These are phyloP conservation scores for Pisolithus tinctorius DNA, from an alignment of 768 basidiomycete genomes.

Conservation along the genomic window DNA sequence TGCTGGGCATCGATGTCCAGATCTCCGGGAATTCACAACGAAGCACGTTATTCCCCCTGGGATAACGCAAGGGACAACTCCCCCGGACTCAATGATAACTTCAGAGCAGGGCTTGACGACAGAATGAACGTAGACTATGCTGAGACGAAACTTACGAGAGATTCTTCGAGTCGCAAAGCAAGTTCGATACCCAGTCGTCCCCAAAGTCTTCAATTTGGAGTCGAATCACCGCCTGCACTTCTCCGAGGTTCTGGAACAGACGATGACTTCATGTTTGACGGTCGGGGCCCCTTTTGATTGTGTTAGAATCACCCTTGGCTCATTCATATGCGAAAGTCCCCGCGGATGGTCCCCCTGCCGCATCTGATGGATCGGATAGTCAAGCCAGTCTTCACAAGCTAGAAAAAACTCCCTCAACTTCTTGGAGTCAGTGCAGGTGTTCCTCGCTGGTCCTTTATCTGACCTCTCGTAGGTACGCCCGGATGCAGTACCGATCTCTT, in stretches of 20 bases:
- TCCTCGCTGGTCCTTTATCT: slow-evolving; percentile 5
- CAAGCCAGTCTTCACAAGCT: slow-evolving; percentile 49
- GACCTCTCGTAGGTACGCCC: slow-evolving; percentile 51
- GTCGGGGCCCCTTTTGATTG: slow-evolving; percentile 28
- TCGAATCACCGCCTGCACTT: slow-evolving; percentile 47
- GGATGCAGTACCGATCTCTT: slow-evolving; percentile 64
- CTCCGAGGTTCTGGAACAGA: slow-evolving; percentile 35
- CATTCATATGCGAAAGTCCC: slow-evolving; percentile 20
- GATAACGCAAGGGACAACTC: slow-evolving; percentile 72
- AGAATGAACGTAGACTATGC: slow-evolving; percentile 44
- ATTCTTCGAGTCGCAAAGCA: slow-evolving; percentile 47
- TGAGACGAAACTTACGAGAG: slow-evolving; percentile 48
- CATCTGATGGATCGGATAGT: slow-evolving; percentile 45
- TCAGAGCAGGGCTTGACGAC: slow-evolving; percentile 33
- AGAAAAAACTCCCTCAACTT: slow-evolving; percentile 77
- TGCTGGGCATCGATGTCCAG: slow-evolving; percentile 41
- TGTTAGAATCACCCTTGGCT: slow-evolving; percentile 4
- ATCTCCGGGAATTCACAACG: slow-evolving; percentile 48
- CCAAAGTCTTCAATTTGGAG: slow-evolving; percentile 34
- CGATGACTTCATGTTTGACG: slow-evolving; percentile 64
- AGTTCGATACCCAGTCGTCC: slow-evolving; percentile 51
- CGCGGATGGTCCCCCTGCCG: slow-evolving; percentile 24
- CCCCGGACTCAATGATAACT: slow-evolving; percentile 35
- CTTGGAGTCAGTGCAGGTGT: slow-evolving; percentile 49
- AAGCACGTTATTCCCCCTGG: slow-evolving; percentile 78